These are phyloP conservation scores for Epithele typhae DNA, from an alignment of 768 basidiomycete species.

Conservation along the genomic window DNA sequence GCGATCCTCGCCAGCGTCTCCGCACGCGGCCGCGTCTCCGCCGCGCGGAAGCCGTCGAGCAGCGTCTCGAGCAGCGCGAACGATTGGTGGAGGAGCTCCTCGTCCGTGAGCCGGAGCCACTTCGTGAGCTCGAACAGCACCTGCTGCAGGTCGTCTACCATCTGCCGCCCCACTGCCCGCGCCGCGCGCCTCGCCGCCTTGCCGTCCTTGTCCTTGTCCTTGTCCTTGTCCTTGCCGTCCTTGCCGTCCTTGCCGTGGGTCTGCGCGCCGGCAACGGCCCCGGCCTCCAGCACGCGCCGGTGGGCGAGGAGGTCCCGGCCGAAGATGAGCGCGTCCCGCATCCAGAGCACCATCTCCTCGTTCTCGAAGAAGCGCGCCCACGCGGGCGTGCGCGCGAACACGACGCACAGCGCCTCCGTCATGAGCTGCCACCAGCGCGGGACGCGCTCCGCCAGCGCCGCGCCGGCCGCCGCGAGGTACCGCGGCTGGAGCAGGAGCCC, in stretches of 20 bases:
- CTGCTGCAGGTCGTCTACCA: slow-evolving; percentile 74
- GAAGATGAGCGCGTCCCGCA: slow-evolving; percentile 96
- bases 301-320: slow-evolving; percentile 82
- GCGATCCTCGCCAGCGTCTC: slow-evolving; percentile 61
- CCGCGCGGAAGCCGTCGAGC: slow-evolving; percentile 70
- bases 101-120: slow-evolving; percentile 92
- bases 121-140: slow-evolving; percentile 75
- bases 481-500: slow-evolving; percentile 58
- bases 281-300: slow-evolving; percentile 73
- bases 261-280: slow-evolving; percentile 39
- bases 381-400: slow-evolving; percentile 77
- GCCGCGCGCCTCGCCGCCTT: background rate
- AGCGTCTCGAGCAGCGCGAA: slow-evolving; percentile 79
- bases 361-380: slow-evolving; percentile 84
- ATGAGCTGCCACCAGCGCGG: slow-evolving; percentile 79
- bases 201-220: slow-evolving; percentile 42
- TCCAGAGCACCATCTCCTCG: slow-evolving; percentile 91
- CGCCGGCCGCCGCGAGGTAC: slow-evolving; percentile 46
- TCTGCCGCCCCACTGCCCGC: slow-evolving; percentile 50
- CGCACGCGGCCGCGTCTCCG: slow-evolving; percentile 49
- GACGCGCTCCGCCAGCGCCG: slow-evolving; percentile 49
- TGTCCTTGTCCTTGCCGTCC: slow-evolving; percentile 18
- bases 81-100: slow-evolving; percentile 86
- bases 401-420: slow-evolving; percentile 72
- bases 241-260: background rate